These are phyloP conservation scores for Arabidopsis lyrata DNA, from an alignment of 441 rosid species.

Conservation along the genomic window DNA sequence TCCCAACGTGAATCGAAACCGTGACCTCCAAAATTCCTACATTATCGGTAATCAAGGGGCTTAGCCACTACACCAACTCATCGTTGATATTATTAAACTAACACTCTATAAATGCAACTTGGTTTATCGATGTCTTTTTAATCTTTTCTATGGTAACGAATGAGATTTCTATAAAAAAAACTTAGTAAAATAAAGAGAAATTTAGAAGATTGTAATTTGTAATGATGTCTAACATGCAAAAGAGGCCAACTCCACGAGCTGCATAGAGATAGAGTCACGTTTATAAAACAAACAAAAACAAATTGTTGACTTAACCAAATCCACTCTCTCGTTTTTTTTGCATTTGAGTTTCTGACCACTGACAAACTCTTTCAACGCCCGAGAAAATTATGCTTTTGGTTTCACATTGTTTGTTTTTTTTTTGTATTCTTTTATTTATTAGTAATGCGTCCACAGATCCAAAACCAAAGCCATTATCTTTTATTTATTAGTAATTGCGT, in stretches of 20 bases:
- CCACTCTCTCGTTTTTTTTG: conserved; percentile 33
- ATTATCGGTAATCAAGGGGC: too few relatives aligned
- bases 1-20: too few relatives aligned
- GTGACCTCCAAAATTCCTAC: too few relatives aligned
- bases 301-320: conserved; percentile 43
- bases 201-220: conserved; percentile 27
- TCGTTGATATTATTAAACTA: too few relatives aligned
- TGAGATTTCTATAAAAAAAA: too few relatives aligned
- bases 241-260: conserved; percentile 43
- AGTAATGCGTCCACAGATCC: conserved; percentile 21
- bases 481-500: not conserved
- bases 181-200: not conserved
- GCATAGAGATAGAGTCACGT: conserved; percentile 3
- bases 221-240: conserved; percentile 34
- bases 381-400: conserved; percentile 41
- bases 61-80: too few relatives aligned
- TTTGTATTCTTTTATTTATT: not conserved
- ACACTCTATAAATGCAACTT: conserved; percentile 5
- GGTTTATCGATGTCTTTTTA: conserved; percentile 8
- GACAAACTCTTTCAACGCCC: conserved; percentile 43
- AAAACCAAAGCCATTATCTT: conserved; percentile 37
- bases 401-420: conserved; percentile 30
- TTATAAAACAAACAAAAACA: not conserved
- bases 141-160: not conserved
- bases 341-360: conserved; percentile 37